Evolutionary conservation across 805 yeast species (phyloP).

Genomic region (Ogataea siamensis): DNA sequence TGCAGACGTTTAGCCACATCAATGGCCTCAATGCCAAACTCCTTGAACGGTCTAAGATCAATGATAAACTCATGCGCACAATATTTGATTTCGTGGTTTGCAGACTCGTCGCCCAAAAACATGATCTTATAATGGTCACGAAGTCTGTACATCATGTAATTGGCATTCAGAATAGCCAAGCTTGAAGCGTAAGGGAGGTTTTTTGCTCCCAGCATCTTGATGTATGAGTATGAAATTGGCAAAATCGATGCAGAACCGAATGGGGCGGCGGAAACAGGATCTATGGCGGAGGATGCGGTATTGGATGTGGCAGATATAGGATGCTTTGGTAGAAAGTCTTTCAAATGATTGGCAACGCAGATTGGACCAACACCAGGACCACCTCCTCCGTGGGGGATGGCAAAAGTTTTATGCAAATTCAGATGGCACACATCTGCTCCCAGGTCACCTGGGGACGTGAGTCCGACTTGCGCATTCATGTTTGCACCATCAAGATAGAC

Average conservation of each 20-base stretch:
- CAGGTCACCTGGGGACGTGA: constrained; percentile 94
- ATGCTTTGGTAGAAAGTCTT: constrained; percentile 81
- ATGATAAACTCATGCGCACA: constrained; percentile 97
- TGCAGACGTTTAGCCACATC: constrained; percentile 96
- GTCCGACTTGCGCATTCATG: constrained; percentile 98
- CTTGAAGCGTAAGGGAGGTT: constrained; percentile 86
- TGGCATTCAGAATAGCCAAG: constrained; percentile 91
- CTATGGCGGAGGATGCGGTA: constrained; percentile 48
- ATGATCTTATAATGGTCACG: constrained; percentile 69
- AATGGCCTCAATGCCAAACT: constrained; percentile 83
- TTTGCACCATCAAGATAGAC: constrained; percentile 98
- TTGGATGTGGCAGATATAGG: constrained; percentile 54
- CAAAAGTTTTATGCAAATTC: constrained; percentile 95
- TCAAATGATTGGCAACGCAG: constrained; percentile 81
- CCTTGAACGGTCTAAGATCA: constrained; percentile 83
- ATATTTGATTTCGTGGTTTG: constrained; percentile 46
- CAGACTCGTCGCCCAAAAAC: constrained; percentile 53
- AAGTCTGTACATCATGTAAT: constrained; percentile 85
- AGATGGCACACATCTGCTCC: constrained; percentile 99
- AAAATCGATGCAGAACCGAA: constrained; percentile 92
- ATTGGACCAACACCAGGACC: constrained; percentile 99
- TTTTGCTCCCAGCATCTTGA: constrained; percentile 86
- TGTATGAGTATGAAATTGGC: constrained; percentile 92
- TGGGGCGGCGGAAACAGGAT: constrained; percentile 88
- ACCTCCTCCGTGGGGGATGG: constrained; percentile 99